Evolutionary conservation across 108 stramenopile genomes (phyloP).

Genomic region (Nitzschia putrida): DNA sequence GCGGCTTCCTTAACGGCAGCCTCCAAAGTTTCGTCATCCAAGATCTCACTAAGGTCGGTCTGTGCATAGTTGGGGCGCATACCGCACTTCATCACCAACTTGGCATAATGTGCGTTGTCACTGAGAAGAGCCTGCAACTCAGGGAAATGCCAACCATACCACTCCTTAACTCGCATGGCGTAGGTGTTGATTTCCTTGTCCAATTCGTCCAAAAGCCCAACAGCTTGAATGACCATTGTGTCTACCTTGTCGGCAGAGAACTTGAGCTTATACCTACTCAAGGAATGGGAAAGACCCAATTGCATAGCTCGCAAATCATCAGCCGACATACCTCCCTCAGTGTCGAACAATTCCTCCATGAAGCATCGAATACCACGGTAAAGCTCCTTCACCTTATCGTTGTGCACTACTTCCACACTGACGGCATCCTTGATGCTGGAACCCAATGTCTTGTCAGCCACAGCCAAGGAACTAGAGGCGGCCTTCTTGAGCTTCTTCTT

Average conservation of each 20-base stretch:
- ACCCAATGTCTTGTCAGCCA: slow-evolving; percentile 92
- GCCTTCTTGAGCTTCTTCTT: slow-evolving; percentile 95
- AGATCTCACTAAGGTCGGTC: slow-evolving; percentile 88
- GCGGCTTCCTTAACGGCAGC: slow-evolving; percentile 96
- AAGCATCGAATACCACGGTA: slow-evolving; percentile 94
- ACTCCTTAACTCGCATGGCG: slow-evolving; percentile 99
- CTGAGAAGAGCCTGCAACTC: slow-evolving; percentile 93
- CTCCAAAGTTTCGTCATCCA: slow-evolving; percentile 88
- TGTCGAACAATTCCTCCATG: slow-evolving; percentile 89
- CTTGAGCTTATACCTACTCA: slow-evolving; percentile 99
- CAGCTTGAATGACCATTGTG: slow-evolving; percentile 99
- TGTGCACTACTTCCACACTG: slow-evolving; percentile 45
- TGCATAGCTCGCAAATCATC: slow-evolving; percentile 90
- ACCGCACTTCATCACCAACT: slow-evolving; percentile 91
- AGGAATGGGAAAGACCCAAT: slow-evolving; percentile 94
- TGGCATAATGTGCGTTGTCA: slow-evolving; percentile 97
- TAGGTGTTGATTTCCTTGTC: slow-evolving; percentile 99
- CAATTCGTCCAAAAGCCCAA: slow-evolving; percentile 98
- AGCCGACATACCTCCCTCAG: slow-evolving; percentile 48
- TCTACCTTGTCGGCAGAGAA: slow-evolving; percentile 99
- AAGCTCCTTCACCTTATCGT: slow-evolving; percentile 89
- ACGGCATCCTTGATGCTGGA: slow-evolving; percentile 94
- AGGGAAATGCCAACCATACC: slow-evolving; percentile 99
- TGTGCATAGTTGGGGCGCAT: slow-evolving; percentile 82
- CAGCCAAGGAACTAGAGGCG: slow-evolving; percentile 81